Evolutionary conservation across 495 filamentous ascomycete species (phyloP), one percentile per base, ranked within the genome.

Genomic region (Aspergillus funiculosus): DNA sequence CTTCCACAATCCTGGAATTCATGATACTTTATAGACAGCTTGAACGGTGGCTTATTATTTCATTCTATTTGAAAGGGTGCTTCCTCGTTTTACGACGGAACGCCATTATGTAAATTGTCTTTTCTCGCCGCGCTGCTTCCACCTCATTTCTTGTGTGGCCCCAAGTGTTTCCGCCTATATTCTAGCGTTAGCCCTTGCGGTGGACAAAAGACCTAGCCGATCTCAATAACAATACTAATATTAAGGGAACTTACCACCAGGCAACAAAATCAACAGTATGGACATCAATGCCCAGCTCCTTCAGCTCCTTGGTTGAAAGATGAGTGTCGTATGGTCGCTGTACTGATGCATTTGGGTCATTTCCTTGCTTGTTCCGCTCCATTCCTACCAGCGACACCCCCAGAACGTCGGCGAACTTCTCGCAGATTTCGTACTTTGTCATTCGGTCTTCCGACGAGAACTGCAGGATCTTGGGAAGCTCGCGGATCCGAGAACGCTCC

Each of bases 391-490:
- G 64, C 6, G 85, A 71, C 39, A 94, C 61, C 1, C 87, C 88
- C 69, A 91, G 75, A 44, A 95, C 86, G 50, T 89, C 81, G 11
- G 79, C 85, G 56, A 96, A 78, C 14, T 79, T 67, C 67, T 89
- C 67, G 59, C 85, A 90, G 32, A 96, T 95, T 63, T 90, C 81
- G 59, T 90, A 95, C 71, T 95, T 95, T 34, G 90, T 95, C 67
- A 82, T 85, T 49, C 75, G 75, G 50, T 92, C 86, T 65, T 95
- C 89, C 18, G 86, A 85, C 2, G 84, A 85, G 71, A 96, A 94
- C 48, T 96, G 90, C 11, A 95, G 72, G 41, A 89, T 79, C 38
- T 63, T 74, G 1, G 89, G 89, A 42, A 94, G 62, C 37, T 67
- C 56, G 41, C 61, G 52, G 13, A 70, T 51, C 18, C 58, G 58